Percentiles rank a stretch among this genome's conserved stretches.
These are phyloP conservation scores for Neonectria coccinea DNA, from an alignment of 2,329 filamentous ascomycete genomes.

Conservation along the genomic window DNA sequence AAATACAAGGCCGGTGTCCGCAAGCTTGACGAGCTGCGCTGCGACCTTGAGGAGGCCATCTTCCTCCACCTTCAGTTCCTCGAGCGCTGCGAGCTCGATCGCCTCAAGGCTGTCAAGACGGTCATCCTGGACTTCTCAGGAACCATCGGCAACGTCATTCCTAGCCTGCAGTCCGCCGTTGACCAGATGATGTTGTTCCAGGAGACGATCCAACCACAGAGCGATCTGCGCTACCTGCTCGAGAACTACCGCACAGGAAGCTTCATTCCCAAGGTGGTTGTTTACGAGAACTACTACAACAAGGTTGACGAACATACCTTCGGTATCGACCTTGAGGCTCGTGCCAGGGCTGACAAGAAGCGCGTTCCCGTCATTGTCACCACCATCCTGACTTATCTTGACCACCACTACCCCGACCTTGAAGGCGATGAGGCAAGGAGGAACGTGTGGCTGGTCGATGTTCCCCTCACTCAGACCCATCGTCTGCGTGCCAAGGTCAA, in stretches of 20 bases:
- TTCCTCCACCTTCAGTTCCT: slow-evolving; percentile 93
- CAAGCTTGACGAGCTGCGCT: slow-evolving; percentile 90
- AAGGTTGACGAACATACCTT: slow-evolving; percentile 98
- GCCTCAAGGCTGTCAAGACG: slow-evolving; percentile 97
- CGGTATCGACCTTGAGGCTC: slow-evolving; percentile 95
- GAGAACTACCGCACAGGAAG: slow-evolving; percentile 97
- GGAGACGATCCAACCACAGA: slow-evolving; percentile 94
- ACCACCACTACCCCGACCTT: slow-evolving; percentile 96
- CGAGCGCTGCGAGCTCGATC: slow-evolving; percentile 95
- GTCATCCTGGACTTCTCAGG: slow-evolving; percentile 98
- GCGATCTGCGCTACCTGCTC: slow-evolving; percentile 91
- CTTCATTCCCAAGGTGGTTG: slow-evolving; percentile 89
- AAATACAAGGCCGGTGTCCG: slow-evolving; percentile 89
- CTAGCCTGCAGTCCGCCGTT: slow-evolving; percentile 92
- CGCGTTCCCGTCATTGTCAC: slow-evolving; percentile 93
- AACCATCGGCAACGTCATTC: slow-evolving; percentile 97
- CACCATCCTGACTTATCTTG: slow-evolving; percentile 91
- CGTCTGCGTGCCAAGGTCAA: slow-evolving; percentile 86
- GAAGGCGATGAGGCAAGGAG: slow-evolving; percentile 95
- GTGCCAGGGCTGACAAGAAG: slow-evolving; percentile 93
- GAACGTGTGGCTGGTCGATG: slow-evolving; percentile 93
- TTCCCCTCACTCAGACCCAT: slow-evolving; percentile 86
- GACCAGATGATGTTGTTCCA: slow-evolving; percentile 99
- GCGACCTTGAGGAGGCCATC: slow-evolving; percentile 95
- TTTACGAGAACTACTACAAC: slow-evolving; percentile 99